These are phyloP conservation scores for Funneliformis mosseae DNA, from an alignment of 192 early-diverging fungal genomes.

Conservation along the genomic window DNA sequence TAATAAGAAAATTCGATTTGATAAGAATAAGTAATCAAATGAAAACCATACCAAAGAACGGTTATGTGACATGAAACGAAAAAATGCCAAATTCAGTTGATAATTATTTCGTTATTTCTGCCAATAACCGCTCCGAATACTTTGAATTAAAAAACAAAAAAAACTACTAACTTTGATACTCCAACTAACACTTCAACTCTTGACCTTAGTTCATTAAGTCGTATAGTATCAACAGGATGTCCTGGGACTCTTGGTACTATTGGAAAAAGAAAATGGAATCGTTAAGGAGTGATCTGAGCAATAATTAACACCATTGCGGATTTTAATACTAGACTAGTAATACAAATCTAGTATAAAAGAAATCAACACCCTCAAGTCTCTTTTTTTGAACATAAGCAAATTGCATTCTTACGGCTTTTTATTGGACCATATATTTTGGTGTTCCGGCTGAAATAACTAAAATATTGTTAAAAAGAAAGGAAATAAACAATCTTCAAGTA, in stretches of 20 bases:
- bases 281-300: background rate
- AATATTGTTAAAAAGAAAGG: too few species aligned
- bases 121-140: background rate
- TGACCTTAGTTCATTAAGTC: background rate
- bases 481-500: too few species aligned
- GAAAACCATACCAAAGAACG: background rate
- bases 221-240: background rate
- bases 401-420: slow-evolving; percentile 82
- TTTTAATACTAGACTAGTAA: too few species aligned
- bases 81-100: background rate
- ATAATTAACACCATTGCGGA: too few species aligned
- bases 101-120: background rate
- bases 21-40: background rate
- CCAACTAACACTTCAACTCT: background rate
- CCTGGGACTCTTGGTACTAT: background rate
- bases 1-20: background rate
- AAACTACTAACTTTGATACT: background rate
- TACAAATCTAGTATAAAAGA: too few species aligned
- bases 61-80: background rate
- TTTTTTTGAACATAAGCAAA: slow-evolving; percentile 71
- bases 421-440: too few species aligned
- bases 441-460: too few species aligned
- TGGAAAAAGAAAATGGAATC: background rate
- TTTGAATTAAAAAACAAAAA: background rate
- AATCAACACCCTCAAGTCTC: too few species aligned